These are phyloP conservation scores for Torulaspora gathmanii DNA, from an alignment of 805 yeast species.

Conservation along the genomic window DNA sequence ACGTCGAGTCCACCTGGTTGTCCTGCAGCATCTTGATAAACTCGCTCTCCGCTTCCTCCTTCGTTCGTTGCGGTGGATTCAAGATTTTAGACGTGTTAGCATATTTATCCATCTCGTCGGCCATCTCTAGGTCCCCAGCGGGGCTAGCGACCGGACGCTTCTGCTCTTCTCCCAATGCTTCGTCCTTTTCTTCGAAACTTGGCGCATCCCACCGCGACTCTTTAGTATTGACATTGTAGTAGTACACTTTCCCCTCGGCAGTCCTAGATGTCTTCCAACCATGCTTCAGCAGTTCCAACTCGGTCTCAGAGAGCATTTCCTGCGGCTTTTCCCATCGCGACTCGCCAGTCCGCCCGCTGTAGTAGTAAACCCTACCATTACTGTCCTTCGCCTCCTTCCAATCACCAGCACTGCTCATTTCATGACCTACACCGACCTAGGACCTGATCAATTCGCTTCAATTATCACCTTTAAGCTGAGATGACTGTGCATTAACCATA, in stretches of 20 bases:
- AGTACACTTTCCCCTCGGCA: conserved; percentile 60
- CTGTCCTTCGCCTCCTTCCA: conserved; percentile 68
- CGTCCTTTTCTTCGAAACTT: conserved; percentile 13
- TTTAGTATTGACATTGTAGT: conserved; percentile 58
- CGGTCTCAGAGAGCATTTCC: conserved; percentile 40
- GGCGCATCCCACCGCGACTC: conserved; percentile 85
- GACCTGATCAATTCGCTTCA: background rate
- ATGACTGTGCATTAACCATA: background rate
- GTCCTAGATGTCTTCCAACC: conserved; percentile 52
- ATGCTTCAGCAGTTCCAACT: conserved; percentile 45
- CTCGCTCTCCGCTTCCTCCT: conserved; percentile 40
- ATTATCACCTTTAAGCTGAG: no score
- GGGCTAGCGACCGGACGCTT: background rate
- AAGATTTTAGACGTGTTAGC: conserved; percentile 30
- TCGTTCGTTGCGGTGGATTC: conserved; percentile 23
- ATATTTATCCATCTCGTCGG: conserved; percentile 17
- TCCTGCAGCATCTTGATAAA: conserved; percentile 53
- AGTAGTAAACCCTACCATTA: conserved; percentile 68
- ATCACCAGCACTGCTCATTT: conserved; percentile 11
- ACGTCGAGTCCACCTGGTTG: conserved; percentile 59
- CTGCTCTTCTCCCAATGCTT: conserved; percentile 1
- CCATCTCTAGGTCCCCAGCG: background rate
- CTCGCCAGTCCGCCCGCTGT: conserved; percentile 56
- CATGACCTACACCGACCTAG: background rate
- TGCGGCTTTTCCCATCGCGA: conserved; percentile 82